Base-by-base conservation (phyloP, 257 asterid genomes). In the Rubia yunnanensis region DNA sequence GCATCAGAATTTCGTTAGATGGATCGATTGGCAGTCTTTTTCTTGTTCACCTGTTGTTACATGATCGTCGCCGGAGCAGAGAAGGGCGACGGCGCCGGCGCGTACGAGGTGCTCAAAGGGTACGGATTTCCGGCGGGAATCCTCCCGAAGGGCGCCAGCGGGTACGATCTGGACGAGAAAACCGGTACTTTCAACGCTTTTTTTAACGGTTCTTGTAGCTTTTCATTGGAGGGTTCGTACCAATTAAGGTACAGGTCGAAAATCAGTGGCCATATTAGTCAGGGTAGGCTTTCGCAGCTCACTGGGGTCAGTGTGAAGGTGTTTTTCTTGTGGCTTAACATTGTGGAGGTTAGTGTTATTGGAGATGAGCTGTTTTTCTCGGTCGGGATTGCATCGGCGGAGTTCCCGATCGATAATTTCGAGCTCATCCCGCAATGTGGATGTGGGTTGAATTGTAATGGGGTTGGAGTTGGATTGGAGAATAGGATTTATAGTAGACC, bases 331-430 rank as follows among this genome's bases (percentile, higher is more conserved):
- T 89, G 97, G 97, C 70, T 89, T 11, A 84, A 82, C 23, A 89
- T 89, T 65, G 94, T 81, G 41, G 97, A 87, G 76, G 94, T 87
- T 31, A 59, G 68, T 56, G 75, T 81, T 38, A 73, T 69, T 24
- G 89, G 86, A 4, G 87, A 81, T 3, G 67, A 77, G 36, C 86
- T 90, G 38, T 83, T 78, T 26, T 90, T 87, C 24, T 89, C 95
- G 6, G 97, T 89, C 7, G 97, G 97, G 24, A 77, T 87, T 74
- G 88, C 89, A 0, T 89, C 95, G 1, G 97, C 97, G 0, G 83
- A 78, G 8, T 89, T 89, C 65, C 10, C 81, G 2, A 54, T 78
- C 3, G 77, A 84, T 62, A 90, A 90, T 59, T 90, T 90, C 55
- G 68, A 58, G 28, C 53, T 79, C 60, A 75, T 81, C 61, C 97